Base-by-base conservation (phyloP, 2,329 filamentous ascomycete genomes). In the Trichoderma afroharzianum region DNA sequence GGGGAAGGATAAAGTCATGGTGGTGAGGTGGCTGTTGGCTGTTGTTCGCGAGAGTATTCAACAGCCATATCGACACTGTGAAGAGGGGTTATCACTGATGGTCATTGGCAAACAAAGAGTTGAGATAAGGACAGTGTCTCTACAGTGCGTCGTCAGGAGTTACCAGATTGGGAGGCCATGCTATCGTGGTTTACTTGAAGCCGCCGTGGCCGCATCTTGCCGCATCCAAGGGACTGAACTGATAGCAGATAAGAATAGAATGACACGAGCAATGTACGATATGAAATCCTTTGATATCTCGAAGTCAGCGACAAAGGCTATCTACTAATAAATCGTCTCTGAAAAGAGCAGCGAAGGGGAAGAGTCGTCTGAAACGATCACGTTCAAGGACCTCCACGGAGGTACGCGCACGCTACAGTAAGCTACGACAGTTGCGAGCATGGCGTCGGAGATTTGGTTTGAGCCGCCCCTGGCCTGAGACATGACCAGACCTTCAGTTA, bases 371-470 rank as follows among this genome's bases (percentile, higher is more conserved):
- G 55, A 68, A 50, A 50, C 66, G 6, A 39, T 33, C 36, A 58
- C 21, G 26, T 47, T 28, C 50, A n/a, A 68, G 28, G 33, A n/a
- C 32, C 50, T 39, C 21, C 53, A 32, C n/a, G n/a, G 43, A 32
- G 62, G 11, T 47, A 32, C 14, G 39, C 21, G 8, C 26, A 39
- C 55, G 36, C 66, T 47, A 68, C 36, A 39, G 3, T 39, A 4
- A 30, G 21, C 64, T 36, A 21, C 8, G 12, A 50, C 43, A 53
- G 47, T 21, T 53, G 7, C 67, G 47, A 21, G 39, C 59, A 58
- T 63, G 36, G 58, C 61, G 68, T 57, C 68, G 59, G 68, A 70
- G 59, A 63, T 63, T 61, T 62, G 58, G 68, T 62, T 70, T 70
- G 63, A 62, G 39, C 32, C 11, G 36, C 26, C 58, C 59, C 59